A percentile compares a stretch with the other conserved stretches of the same genome.
Evolutionary conservation across 2,329 filamentous ascomycete genomes (phyloP).

Genomic region (Aspergillus transmontanensis): DNA sequence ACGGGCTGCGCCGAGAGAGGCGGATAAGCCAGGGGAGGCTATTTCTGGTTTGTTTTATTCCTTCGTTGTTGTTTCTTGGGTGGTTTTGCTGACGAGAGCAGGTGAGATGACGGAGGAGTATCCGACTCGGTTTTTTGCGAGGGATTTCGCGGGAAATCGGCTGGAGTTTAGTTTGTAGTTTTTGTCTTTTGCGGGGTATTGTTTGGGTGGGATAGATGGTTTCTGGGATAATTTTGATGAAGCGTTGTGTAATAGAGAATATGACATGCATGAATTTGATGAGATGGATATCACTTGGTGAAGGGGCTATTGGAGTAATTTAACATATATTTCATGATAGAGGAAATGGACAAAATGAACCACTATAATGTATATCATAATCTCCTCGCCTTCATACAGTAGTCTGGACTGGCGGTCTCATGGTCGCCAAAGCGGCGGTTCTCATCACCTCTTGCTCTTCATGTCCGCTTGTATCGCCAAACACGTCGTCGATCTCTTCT

Average conservation of each 20-base stretch:
- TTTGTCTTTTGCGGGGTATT: no score
- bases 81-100: slow-evolving; percentile 27
- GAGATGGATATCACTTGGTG: neutral
- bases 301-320: neutral
- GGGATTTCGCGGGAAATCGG: slow-evolving; percentile 59
- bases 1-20: slow-evolving; percentile 54
- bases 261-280: neutral
- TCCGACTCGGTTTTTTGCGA: slow-evolving; percentile 63
- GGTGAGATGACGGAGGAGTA: slow-evolving; percentile 61
- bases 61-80: neutral
- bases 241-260: neutral
- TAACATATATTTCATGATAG: neutral
- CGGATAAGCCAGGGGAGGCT: slow-evolving; percentile 57
- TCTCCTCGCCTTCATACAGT: neutral
- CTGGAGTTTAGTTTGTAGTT: slow-evolving; percentile 55
- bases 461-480: slow-evolving; percentile 19
- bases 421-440: neutral
- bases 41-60: slow-evolving; percentile 40
- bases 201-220: no score
- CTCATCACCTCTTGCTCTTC: neutral
- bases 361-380: no score
- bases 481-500: slow-evolving; percentile 53
- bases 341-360: neutral
- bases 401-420: neutral
- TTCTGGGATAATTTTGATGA: neutral